These are phyloP conservation scores for Casuarina glauca DNA, from an alignment of 306 rosid genomes.

Conservation along the genomic window DNA sequence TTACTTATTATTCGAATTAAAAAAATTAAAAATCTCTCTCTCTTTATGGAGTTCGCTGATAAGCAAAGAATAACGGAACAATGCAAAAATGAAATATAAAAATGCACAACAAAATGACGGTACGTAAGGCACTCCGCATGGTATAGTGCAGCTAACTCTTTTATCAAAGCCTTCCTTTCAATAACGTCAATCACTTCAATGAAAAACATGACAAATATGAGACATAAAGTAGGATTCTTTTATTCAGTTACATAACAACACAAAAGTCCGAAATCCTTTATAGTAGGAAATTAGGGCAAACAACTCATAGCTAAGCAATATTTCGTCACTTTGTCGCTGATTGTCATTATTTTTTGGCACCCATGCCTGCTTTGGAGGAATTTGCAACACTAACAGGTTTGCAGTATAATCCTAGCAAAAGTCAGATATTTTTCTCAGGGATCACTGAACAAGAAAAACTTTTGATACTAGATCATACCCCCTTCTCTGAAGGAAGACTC, in stretches of 20 bases:
- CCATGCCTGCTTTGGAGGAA: not conserved
- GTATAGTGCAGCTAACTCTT: conserved; percentile 77
- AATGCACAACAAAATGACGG: conserved; percentile 40
- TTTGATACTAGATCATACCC: too few relatives aligned
- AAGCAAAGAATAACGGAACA: too few relatives aligned
- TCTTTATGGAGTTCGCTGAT: too few relatives aligned
- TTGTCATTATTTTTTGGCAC: not conserved
- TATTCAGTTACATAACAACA: not conserved
- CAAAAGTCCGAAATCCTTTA: not conserved
- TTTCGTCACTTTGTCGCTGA: too few relatives aligned
- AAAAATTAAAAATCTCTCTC: too few relatives aligned
- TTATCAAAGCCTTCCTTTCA: conserved; percentile 82
- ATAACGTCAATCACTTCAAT: conserved; percentile 87
- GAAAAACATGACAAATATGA: not conserved
- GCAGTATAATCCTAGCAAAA: too few relatives aligned
- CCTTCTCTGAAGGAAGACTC: too few relatives aligned
- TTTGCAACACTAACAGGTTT: too few relatives aligned
- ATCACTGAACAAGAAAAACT: too few relatives aligned
- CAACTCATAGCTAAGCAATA: not conserved
- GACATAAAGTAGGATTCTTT: conserved; percentile 3
- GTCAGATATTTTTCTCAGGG: too few relatives aligned
- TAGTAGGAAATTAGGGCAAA: not conserved
- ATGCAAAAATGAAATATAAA: too few relatives aligned
- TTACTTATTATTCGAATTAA: too few relatives aligned
- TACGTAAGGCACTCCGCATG: conserved; percentile 85